A percentile compares a stretch with the other conserved stretches of the same genome.
Evolutionary conservation across 176 grass and related monocot species (phyloP).

Genomic region (Lolium multiflorum): DNA sequence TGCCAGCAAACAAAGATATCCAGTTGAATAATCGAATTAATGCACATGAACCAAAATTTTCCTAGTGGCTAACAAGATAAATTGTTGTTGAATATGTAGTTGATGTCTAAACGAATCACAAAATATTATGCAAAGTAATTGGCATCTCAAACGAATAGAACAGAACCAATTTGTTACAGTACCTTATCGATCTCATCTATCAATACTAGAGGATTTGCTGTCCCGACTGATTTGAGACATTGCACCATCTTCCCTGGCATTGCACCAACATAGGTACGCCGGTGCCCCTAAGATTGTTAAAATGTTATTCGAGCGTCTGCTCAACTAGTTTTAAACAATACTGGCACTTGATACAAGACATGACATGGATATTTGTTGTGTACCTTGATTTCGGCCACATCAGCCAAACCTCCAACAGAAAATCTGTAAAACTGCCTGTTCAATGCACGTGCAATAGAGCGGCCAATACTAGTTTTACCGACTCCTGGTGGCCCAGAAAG

Average conservation of each 20-base stretch:
- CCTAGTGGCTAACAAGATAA: conserved; percentile 27
- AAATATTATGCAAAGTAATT: conserved; percentile 39
- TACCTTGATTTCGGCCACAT: conserved; percentile 99
- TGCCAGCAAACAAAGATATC: conserved; percentile 46
- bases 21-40: conserved; percentile 13
- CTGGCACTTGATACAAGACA: conserved; percentile 28
- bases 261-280: conserved; percentile 94
- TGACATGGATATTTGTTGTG: conserved; percentile 22
- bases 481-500: conserved; percentile 99
- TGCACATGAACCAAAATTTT: conserved; percentile 14
- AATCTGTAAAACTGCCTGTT: conserved; percentile 94
- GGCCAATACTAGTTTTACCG: conserved; percentile 98
- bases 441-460: conserved; percentile 96
- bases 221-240: conserved; percentile 93
- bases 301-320: conserved; percentile 29
- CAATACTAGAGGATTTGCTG: conserved; percentile 93
- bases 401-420: conserved; percentile 98
- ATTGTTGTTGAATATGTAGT: conserved; percentile 21
- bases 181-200: conserved; percentile 99
- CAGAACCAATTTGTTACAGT: conserved; percentile 21
- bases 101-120: conserved; percentile 26
- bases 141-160: conserved; percentile 34
- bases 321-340: conserved; percentile 13
- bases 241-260: conserved; percentile 99
- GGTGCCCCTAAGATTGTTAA: conserved; percentile 80